Conservation (phyloP, 192 early-diverging fungal species). For the Entomortierella chlamydospora region DNA sequence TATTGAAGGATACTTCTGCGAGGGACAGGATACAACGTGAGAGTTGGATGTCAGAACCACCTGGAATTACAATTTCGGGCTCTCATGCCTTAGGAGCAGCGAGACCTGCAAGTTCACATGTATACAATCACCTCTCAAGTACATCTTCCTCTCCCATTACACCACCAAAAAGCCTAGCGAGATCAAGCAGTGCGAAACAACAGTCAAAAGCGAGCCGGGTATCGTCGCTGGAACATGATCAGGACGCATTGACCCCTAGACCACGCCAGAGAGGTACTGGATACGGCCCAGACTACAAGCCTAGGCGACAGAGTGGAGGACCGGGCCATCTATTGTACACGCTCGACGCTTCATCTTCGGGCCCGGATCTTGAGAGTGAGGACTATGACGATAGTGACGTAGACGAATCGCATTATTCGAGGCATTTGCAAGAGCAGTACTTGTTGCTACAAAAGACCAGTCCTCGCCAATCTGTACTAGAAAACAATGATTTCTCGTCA, state of each 20-base stretch:
- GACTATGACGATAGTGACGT: slow-evolving; percentile 49
- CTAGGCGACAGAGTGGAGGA: slow-evolving; percentile 47
- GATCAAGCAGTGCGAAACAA: slow-evolving; percentile 33
- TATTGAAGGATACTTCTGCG: slow-evolving; percentile 43
- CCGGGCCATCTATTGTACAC: slow-evolving; percentile 34
- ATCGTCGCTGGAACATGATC: slow-evolving; percentile 25
- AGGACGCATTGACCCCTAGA: slow-evolving; percentile 38
- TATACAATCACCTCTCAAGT: not conserved
- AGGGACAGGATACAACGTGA: slow-evolving; percentile 38
- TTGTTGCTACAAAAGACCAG: slow-evolving; percentile 30
- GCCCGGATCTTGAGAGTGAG: slow-evolving; percentile 38
- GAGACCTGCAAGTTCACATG: slow-evolving; percentile 6
- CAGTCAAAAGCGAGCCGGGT: slow-evolving; percentile 24
- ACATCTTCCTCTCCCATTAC: slow-evolving; percentile 14
- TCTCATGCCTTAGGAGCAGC: not conserved
- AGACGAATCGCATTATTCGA: slow-evolving; percentile 27
- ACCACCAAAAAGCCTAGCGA: slow-evolving; percentile 47
- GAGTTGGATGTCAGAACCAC: slow-evolving; percentile 51
- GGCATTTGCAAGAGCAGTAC: slow-evolving; percentile 44
- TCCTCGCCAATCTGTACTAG: slow-evolving; percentile 10
- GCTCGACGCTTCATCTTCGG: slow-evolving; percentile 12
- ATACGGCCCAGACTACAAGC: slow-evolving; percentile 35
- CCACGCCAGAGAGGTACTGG: slow-evolving; percentile 10
- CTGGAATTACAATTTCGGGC: slow-evolving; percentile 22
- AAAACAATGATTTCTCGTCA: not conserved